A percentile compares a stretch with the other conserved stretches of the same genome.
Evolutionary conservation across 2,329 filamentous ascomycete species (phyloP).

Genomic region (Aspergillus hortae): DNA sequence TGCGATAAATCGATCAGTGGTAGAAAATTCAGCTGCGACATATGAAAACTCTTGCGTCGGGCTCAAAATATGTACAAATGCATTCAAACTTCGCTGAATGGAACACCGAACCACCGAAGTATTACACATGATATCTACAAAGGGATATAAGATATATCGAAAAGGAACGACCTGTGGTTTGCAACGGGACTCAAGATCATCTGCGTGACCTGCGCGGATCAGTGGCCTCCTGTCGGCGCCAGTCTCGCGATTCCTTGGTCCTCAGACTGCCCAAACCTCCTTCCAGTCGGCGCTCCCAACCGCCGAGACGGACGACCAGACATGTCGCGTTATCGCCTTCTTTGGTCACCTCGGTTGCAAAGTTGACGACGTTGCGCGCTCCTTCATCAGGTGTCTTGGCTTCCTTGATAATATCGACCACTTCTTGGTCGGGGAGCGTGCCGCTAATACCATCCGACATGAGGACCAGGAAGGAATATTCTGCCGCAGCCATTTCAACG

Average conservation of each 20-base stretch:
- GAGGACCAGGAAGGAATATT: constrained; percentile 86
- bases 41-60: background rate
- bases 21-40: background rate
- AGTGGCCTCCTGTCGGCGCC: constrained; percentile 71
- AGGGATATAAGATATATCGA: background rate
- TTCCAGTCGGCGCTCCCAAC: constrained; percentile 64
- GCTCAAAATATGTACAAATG: background rate
- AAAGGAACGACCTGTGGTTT: background rate
- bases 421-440: constrained; percentile 84
- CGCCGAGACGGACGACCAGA: constrained; percentile 60
- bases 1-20: too few relatives aligned
- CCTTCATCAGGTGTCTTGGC: constrained; percentile 86
- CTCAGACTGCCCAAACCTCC: constrained; percentile 85
- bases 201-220: constrained; percentile 71
- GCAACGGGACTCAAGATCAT: constrained; percentile 12
- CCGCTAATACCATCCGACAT: constrained; percentile 87
- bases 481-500: constrained; percentile 73
- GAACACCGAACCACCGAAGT: background rate
- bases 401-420: constrained; percentile 94
- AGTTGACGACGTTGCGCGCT: constrained; percentile 72
- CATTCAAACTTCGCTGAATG: background rate
- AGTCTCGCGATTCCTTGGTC: constrained; percentile 88
- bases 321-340: constrained; percentile 64
- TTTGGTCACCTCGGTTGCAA: constrained; percentile 77
- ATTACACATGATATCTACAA: background rate